Base-by-base conservation (phyloP, 805 yeast species). In the Yarrowia bubula region DNA sequence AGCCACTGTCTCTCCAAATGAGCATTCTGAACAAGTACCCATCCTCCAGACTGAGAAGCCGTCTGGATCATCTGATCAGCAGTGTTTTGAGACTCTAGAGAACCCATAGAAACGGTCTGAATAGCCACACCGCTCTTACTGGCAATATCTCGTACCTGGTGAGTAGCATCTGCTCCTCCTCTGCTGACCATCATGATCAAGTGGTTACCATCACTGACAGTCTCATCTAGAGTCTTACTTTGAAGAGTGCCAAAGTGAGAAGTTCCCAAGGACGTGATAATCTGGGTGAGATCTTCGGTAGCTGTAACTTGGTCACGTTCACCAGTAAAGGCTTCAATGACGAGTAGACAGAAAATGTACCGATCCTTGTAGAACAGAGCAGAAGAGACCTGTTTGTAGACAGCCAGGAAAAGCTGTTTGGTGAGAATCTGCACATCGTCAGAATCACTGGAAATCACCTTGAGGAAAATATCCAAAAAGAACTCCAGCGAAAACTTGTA, bases 1-100 rank as follows among this genome's bases (percentile, higher is more conserved):
- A 89, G 75, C 91, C 96, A 88, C 3, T 72, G 73, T 0, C 82
- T 76, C 0, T 95, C 84, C 80, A 88, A 81, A 66, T 93, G 97
- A 11, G 90, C 77, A 71, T 92, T 92, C 72, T 93, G 96, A 35
- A 93, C 74, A 33, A 92, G 70, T 0, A 93, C 74, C 97, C 97
- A 91, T 1, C 73, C 70, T 0, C 90, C 91, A 1, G 71, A 71
- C n/a, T 72, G 75, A 0, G 80, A 71, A 0, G 85, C 83, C 9
- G 72, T 74, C 0, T 73, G 70, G 8, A 90, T 75, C n/a, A 84
- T 83, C 58, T 77, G 75, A 22, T 82, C 83, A 0, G 93, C 92
- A 44, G 79, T 75, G 2, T 77, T 81, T 1, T 79, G 73, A 9
- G 89, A 87, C 73, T 90, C 96, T 28, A 74, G 72, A 0, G 96